Percentiles rank a stretch among this genome's conserved stretches.
These are phyloP conservation scores for Colletotrichum sp. DNA, from an alignment of 2,329 filamentous ascomycete genomes.

Conservation along the genomic window DNA sequence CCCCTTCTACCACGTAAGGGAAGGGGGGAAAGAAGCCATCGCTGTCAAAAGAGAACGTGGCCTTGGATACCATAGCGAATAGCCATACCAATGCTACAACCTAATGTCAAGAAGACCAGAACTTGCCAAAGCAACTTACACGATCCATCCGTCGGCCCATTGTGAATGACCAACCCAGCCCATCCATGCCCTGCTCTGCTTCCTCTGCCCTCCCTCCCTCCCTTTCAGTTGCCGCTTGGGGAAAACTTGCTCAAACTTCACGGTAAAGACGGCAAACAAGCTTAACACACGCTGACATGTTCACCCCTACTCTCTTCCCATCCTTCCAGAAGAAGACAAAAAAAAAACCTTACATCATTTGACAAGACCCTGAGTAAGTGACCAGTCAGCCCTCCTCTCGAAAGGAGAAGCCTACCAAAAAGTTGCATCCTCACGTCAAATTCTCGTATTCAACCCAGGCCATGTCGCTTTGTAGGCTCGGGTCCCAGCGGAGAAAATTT, in stretches of 20 bases:
- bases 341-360: background rate
- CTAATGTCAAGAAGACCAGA: slow-evolving; percentile 10
- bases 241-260: background rate
- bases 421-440: no score
- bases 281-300: background rate
- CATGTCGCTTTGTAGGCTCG: background rate
- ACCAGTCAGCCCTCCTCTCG: background rate
- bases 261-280: background rate
- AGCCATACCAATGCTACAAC: slow-evolving; percentile 9
- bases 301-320: background rate
- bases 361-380: background rate
- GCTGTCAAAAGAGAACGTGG: slow-evolving; percentile 6
- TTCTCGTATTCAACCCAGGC: background rate
- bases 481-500: background rate
- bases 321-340: background rate
- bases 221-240: background rate
- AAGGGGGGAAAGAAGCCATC: background rate
- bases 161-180: no score
- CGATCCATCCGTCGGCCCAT: background rate
- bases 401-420: background rate
- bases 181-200: background rate
- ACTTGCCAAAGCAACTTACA: background rate
- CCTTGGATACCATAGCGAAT: background rate
- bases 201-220: background rate
- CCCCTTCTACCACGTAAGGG: background rate